phyloP scores from a whole-genome alignment of 2,329 filamentous ascomycete species.

The Phyllosticta citriasiana region DNA sequence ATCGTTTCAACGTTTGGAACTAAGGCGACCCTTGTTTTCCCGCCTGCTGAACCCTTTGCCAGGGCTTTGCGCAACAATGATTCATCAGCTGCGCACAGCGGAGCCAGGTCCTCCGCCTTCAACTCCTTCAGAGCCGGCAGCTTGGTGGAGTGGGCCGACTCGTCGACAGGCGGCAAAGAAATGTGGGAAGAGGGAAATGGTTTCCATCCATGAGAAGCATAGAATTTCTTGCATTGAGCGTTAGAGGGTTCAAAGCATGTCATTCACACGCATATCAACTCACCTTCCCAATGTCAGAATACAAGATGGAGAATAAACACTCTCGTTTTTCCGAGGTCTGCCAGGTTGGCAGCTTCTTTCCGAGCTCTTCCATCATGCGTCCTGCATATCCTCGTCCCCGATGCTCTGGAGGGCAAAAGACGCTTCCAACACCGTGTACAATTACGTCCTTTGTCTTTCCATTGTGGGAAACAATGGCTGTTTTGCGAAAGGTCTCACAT shows the following conservation, averaged over 20 bases:
- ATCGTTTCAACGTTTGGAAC: conserved; percentile 58
- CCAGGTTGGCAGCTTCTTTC: conserved; percentile 42
- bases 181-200: conserved; percentile 65
- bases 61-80: conserved; percentile 48
- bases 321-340: conserved; percentile 37
- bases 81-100: conserved; percentile 56
- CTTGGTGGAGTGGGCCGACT: background rate
- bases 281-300: conserved; percentile 40
- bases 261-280: conserved; percentile 39
- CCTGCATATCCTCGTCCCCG: conserved; percentile 64
- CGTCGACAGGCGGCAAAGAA: conserved; percentile 42
- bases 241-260: background rate
- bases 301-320: conserved; percentile 62
- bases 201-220: conserved; percentile 64
- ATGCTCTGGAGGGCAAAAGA: conserved; percentile 61
- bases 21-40: conserved; percentile 51
- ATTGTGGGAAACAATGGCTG: conserved; percentile 33
- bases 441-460: conserved; percentile 53
- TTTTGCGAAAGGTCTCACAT: conserved; percentile 47
- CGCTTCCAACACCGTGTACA: conserved; percentile 67
- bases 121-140: conserved; percentile 35
- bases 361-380: conserved; percentile 62
- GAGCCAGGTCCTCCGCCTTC: conserved; percentile 49
- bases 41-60: conserved; percentile 25
- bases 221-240: conserved; percentile 44